These are phyloP conservation scores for Termitomyces heimii DNA, from an alignment of 768 basidiomycete genomes.

Conservation along the genomic window DNA sequence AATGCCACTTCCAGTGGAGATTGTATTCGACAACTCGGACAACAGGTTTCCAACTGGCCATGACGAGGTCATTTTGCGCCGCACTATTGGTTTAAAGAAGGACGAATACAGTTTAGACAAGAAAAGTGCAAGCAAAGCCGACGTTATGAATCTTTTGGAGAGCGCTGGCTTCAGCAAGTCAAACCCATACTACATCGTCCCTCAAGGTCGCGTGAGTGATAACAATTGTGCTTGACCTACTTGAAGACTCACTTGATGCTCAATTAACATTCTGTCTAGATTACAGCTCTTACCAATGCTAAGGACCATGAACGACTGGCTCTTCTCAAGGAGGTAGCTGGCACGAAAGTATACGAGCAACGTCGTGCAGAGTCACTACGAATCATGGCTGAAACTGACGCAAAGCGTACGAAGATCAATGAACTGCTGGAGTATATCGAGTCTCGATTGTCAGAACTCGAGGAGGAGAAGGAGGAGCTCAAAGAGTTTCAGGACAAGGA, in stretches of 20 bases:
- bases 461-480: constrained; percentile 97
- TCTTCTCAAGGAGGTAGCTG: constrained; percentile 96
- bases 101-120: constrained; percentile 97
- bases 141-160: constrained; percentile 96
- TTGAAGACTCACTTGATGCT: not conserved
- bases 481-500: constrained; percentile 97
- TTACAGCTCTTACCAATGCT: constrained; percentile 93
- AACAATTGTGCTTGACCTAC: not conserved
- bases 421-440: constrained; percentile 91
- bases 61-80: constrained; percentile 79
- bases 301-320: constrained; percentile 92
- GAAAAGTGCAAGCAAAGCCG: constrained; percentile 93
- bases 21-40: constrained; percentile 93
- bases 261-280: constrained; percentile 38
- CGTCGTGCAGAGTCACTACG: constrained; percentile 87
- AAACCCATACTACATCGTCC: constrained; percentile 99
- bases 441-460: constrained; percentile 81
- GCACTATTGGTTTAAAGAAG: constrained; percentile 97
- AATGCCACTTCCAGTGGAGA: constrained; percentile 54
- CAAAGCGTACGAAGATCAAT: constrained; percentile 86
- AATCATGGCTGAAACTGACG: constrained; percentile 95
- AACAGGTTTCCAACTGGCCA: constrained; percentile 90
- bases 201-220: constrained; percentile 83
- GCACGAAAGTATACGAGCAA: constrained; percentile 97
- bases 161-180: constrained; percentile 95